phyloP scores from a whole-genome alignment of 2,329 filamentous ascomycete genomes.

The Xylariaceae sp. region DNA sequence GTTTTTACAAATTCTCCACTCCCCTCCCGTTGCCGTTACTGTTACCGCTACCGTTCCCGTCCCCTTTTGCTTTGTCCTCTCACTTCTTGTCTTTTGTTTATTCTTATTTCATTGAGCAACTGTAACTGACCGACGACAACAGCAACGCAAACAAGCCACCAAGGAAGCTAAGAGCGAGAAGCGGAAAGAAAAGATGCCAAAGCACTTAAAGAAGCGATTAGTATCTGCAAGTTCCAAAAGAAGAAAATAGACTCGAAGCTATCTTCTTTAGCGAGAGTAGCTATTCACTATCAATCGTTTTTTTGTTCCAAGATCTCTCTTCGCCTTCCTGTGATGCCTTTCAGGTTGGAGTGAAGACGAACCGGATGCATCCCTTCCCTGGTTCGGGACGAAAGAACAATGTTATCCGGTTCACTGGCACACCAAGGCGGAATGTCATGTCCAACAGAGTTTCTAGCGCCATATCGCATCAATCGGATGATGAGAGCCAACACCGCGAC shows the following conservation, averaged over 20 bases:
- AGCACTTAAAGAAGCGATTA: constrained; percentile 88
- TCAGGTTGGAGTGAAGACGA: background rate
- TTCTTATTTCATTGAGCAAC: background rate
- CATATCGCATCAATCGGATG: constrained; percentile 38
- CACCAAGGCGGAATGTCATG: too few relatives aligned
- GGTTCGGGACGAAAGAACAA: too few relatives aligned
- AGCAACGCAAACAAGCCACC: constrained; percentile 72
- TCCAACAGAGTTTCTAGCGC: background rate
- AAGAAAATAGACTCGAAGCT: constrained; percentile 48
- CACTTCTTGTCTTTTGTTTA: background rate
- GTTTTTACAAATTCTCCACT: background rate
- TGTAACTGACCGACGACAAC: constrained; percentile 24
- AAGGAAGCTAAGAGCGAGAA: constrained; percentile 96
- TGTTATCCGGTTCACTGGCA: too few relatives aligned
- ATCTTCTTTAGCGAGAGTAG: background rate
- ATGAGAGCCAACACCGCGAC: constrained; percentile 36
- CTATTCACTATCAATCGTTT: background rate
- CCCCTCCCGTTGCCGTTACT: too few relatives aligned
- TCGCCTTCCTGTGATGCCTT: background rate
- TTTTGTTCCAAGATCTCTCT: background rate
- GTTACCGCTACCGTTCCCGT: background rate
- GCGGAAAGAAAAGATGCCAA: constrained; percentile 91
- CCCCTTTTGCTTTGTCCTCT: background rate
- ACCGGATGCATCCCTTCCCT: too few relatives aligned
- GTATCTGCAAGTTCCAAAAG: constrained; percentile 57